Conservation (phyloP, 495 filamentous ascomycete genomes). For the Penicillium paxilli region DNA sequence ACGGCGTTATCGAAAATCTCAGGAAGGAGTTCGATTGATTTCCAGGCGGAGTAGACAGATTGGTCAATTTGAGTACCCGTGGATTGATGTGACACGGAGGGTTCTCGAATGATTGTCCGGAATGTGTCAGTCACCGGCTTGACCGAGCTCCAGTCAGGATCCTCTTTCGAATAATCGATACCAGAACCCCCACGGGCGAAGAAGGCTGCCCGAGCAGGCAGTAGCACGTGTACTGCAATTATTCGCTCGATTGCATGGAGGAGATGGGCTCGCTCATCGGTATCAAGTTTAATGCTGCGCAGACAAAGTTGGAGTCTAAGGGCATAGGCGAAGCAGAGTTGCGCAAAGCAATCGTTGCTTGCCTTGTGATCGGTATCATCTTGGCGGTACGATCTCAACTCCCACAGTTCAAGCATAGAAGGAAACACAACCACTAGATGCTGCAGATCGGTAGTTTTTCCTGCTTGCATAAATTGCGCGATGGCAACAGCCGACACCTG, state of each 20-base stretch:
- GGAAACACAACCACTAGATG: constrained; percentile 42
- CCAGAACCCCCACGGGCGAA: constrained; percentile 43
- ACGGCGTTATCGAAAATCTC: constrained; percentile 49
- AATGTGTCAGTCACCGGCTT: constrained; percentile 45
- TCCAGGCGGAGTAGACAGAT: constrained; percentile 27
- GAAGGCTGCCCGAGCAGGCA: constrained; percentile 62
- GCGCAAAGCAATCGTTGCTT: constrained; percentile 45
- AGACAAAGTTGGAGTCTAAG: constrained; percentile 39
- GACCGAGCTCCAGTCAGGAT: constrained; percentile 47
- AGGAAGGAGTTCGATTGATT: constrained; percentile 27
- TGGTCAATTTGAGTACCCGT: constrained; percentile 1
- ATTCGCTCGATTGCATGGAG: constrained; percentile 57
- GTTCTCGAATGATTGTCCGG: constrained; percentile 36
- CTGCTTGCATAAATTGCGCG: constrained; percentile 32
- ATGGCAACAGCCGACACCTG: constrained; percentile 37
- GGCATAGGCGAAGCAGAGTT: constrained; percentile 39
- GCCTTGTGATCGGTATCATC: constrained; percentile 39
- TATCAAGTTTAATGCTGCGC: constrained; percentile 33
- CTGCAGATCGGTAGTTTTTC: constrained; percentile 41
- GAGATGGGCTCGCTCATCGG: constrained; percentile 39
- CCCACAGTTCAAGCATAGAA: constrained; percentile 46
- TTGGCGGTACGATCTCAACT: constrained; percentile 37
- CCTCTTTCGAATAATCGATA: constrained; percentile 45
- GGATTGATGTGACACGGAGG: constrained; percentile 9
- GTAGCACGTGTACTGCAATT: constrained; percentile 67